phyloP scores from a whole-genome alignment of 768 basidiomycete genomes.

The Termitomyces sp. region DNA sequence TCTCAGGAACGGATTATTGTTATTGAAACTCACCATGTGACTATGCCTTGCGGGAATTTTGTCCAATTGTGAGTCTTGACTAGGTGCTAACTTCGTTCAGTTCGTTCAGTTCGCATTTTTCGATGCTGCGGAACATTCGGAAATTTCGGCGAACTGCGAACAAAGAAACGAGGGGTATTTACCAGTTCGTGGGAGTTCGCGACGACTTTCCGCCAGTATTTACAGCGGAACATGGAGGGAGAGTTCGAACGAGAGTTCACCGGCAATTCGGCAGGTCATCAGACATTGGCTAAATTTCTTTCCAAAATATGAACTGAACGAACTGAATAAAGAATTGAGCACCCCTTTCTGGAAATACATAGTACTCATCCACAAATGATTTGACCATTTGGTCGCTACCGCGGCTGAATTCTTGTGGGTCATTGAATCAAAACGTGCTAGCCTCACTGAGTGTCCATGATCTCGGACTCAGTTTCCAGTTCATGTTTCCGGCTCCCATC shows the following conservation, averaged over 20 bases:
- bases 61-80: background rate
- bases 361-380: background rate
- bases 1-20: background rate
- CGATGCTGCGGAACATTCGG: too few relatives aligned
- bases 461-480: background rate
- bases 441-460: background rate
- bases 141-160: too few relatives aligned
- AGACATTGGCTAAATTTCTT: too few relatives aligned
- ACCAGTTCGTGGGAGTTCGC: too few relatives aligned
- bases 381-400: background rate
- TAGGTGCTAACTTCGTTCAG: background rate
- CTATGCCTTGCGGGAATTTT: slow-evolving; percentile 1
- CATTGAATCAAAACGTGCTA: background rate
- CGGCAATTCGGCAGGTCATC: too few relatives aligned
- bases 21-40: background rate
- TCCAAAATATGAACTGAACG: too few relatives aligned
- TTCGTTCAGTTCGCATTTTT: too few relatives aligned
- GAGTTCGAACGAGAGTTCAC: too few relatives aligned
- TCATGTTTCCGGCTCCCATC: background rate
- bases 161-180: too few relatives aligned
- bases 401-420: background rate
- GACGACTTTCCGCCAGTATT: too few relatives aligned
- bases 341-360: background rate
- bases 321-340: too few relatives aligned
- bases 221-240: too few relatives aligned